Evolutionary conservation across 2,329 filamentous ascomycete species (phyloP).

Genomic region (Onygenales sp.): DNA sequence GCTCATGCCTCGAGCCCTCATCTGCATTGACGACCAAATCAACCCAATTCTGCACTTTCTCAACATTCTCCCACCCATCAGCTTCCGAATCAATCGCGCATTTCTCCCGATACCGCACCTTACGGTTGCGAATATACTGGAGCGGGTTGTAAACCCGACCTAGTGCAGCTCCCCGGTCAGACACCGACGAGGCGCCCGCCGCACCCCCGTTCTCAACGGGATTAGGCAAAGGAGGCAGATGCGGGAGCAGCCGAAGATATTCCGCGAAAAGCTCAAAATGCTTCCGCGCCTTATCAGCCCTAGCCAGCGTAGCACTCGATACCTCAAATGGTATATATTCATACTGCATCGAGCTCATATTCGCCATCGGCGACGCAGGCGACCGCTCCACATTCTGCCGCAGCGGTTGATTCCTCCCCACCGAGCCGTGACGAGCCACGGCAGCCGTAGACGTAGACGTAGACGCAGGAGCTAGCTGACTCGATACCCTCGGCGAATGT

Average conservation of each 20-base stretch:
- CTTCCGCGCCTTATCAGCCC: slow-evolving; percentile 74
- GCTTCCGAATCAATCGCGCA: slow-evolving; percentile 62
- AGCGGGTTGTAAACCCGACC: slow-evolving; percentile 81
- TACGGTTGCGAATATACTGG: slow-evolving; percentile 85
- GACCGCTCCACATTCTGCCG: not conserved
- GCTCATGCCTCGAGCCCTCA: slow-evolving; percentile 34
- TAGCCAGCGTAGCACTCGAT: slow-evolving; percentile 68
- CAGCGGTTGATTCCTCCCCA: not conserved
- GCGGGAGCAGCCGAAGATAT: slow-evolving; percentile 70
- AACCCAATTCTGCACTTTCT: slow-evolving; percentile 66
- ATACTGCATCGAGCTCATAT: slow-evolving; percentile 15
- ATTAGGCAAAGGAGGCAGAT: slow-evolving; percentile 58
- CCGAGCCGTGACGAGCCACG: not conserved
- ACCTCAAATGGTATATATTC: slow-evolving; percentile 42
- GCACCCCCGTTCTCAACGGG: slow-evolving; percentile 22
- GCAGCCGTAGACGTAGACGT: not conserved
- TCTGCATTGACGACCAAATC: slow-evolving; percentile 52
- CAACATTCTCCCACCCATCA: slow-evolving; percentile 67
- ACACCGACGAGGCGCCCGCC: slow-evolving; percentile 13
- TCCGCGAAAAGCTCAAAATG: slow-evolving; percentile 80
- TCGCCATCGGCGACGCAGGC: slow-evolving; percentile 5
- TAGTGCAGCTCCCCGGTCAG: slow-evolving; percentile 24
- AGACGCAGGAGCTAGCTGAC: not conserved
- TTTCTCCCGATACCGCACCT: slow-evolving; percentile 69
- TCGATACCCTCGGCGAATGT: not conserved